These are phyloP conservation scores for Phoma sp. DNA, from an alignment of 2,329 filamentous ascomycete genomes.

Conservation along the genomic window DNA sequence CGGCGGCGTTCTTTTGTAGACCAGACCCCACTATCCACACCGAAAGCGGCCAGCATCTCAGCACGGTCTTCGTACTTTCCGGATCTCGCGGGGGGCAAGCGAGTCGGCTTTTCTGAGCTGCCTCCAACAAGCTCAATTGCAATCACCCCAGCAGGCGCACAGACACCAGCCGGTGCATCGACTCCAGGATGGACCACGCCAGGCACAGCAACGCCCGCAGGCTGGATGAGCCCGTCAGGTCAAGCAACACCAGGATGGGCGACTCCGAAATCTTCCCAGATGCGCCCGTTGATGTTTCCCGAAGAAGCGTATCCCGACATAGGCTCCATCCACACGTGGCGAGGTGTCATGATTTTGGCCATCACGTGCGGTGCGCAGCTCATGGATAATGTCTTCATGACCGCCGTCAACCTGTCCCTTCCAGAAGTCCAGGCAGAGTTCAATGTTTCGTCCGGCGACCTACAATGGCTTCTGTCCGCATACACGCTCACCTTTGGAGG, in stretches of 20 bases:
- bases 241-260: slow-evolving; percentile 15
- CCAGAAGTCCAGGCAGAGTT: slow-evolving; percentile 15
- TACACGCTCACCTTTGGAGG: slow-evolving; percentile 15
- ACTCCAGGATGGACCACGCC: slow-evolving; percentile 16
- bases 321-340: slow-evolving; percentile 15
- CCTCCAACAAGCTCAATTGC: slow-evolving; percentile 5
- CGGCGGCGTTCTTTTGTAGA: slow-evolving; percentile 9
- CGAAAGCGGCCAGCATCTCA: slow-evolving; percentile 13
- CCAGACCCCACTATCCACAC: slow-evolving; percentile 10
- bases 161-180: slow-evolving; percentile 11
- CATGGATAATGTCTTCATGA: slow-evolving; percentile 17
- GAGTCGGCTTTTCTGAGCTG: slow-evolving; percentile 5
- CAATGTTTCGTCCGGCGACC: slow-evolving; percentile 7
- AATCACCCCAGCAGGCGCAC: slow-evolving; percentile 6
- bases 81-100: slow-evolving; percentile 6
- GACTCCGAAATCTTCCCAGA: slow-evolving; percentile 13
- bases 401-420: slow-evolving; percentile 13
- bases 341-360: slow-evolving; percentile 1
- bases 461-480: slow-evolving; percentile 12
- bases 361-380: slow-evolving; percentile 13
- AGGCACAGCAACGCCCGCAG: slow-evolving; percentile 8
- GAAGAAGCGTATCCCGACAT: slow-evolving; percentile 13
- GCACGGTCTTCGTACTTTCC: slow-evolving; percentile 15
- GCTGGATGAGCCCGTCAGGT: slow-evolving; percentile 13
- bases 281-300: slow-evolving; percentile 13